These are phyloP conservation scores for Mortierella sp. DNA, from an alignment of 371 early-diverging fungal genomes.

Conservation along the genomic window DNA sequence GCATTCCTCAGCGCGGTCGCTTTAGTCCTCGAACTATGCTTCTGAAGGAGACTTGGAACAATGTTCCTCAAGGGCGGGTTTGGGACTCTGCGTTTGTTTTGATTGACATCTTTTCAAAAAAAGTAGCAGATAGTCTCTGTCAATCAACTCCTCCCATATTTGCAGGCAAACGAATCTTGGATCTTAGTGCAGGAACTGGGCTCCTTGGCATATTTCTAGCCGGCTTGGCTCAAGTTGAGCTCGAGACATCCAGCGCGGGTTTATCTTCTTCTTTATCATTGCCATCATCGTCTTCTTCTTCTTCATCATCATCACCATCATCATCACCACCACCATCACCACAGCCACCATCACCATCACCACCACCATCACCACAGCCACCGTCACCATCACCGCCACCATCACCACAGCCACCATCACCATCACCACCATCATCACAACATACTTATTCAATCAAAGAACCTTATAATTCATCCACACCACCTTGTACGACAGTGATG, in stretches of 20 bases:
- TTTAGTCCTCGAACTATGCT: conserved; percentile 46
- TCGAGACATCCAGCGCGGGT: neutral
- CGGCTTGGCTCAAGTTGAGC: conserved; percentile 51
- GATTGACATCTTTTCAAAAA: conserved; percentile 59
- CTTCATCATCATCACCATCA: too few relatives aligned
- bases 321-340: too few relatives aligned
- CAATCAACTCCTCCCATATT: conserved; percentile 37
- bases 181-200: conserved; percentile 74
- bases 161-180: conserved; percentile 61
- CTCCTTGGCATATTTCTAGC: conserved; percentile 66
- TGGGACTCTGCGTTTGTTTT: conserved; percentile 75
- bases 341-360: too few relatives aligned
- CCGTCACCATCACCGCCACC: too few relatives aligned
- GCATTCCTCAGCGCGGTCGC: conserved; percentile 28
- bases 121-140: conserved; percentile 34
- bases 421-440: too few relatives aligned
- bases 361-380: too few relatives aligned
- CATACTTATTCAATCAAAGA: neutral
- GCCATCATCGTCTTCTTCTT: too few relatives aligned
- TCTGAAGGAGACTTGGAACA: conserved; percentile 70
- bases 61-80: conserved; percentile 70
- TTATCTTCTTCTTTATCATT: too few relatives aligned
- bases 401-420: too few relatives aligned
- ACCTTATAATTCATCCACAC: neutral
- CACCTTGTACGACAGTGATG: conserved; percentile 26